A percentile compares a stretch with the other conserved stretches of the same genome.
Evolutionary conservation across 331 rosid species (phyloP).

Genomic region (Pyracantha coccinea): DNA sequence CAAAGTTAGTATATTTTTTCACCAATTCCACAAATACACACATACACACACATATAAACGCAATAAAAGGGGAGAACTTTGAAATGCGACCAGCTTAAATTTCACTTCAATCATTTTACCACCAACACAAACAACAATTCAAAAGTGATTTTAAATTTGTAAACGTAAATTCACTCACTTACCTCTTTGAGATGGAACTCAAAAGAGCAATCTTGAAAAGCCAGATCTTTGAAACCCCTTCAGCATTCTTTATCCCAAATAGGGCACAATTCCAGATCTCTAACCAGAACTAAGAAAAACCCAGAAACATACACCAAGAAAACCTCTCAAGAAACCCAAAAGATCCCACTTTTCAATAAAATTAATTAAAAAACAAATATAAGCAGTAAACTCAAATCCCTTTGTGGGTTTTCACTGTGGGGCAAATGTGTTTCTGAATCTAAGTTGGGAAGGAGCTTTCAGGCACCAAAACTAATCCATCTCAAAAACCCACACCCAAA

Average conservation of each 20-base stretch:
- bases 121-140: slow-evolving; percentile 1
- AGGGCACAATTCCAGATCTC: slow-evolving; percentile 28
- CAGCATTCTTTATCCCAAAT: slow-evolving; percentile 23
- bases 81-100: neutral
- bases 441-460: slow-evolving; percentile 68
- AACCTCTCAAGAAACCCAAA: slow-evolving; percentile 9
- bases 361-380: slow-evolving; percentile 12
- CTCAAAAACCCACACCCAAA: slow-evolving; percentile 16
- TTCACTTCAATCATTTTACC: neutral
- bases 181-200: slow-evolving; percentile 19
- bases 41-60: neutral
- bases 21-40: neutral
- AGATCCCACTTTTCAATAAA: neutral
- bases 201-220: slow-evolving; percentile 26
- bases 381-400: slow-evolving; percentile 5
- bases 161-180: neutral
- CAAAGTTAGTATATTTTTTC: neutral
- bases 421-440: slow-evolving; percentile 31
- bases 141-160: neutral
- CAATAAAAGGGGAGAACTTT: neutral
- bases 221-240: slow-evolving; percentile 55
- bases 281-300: neutral
- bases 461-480: slow-evolving; percentile 27
- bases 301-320: slow-evolving; percentile 3
- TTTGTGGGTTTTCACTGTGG: slow-evolving; percentile 4